A percentile compares a stretch with the other conserved stretches of the same genome.
Evolutionary conservation across 345 rosid genomes (phyloP).

Genomic region (Barbarea vulgaris): DNA sequence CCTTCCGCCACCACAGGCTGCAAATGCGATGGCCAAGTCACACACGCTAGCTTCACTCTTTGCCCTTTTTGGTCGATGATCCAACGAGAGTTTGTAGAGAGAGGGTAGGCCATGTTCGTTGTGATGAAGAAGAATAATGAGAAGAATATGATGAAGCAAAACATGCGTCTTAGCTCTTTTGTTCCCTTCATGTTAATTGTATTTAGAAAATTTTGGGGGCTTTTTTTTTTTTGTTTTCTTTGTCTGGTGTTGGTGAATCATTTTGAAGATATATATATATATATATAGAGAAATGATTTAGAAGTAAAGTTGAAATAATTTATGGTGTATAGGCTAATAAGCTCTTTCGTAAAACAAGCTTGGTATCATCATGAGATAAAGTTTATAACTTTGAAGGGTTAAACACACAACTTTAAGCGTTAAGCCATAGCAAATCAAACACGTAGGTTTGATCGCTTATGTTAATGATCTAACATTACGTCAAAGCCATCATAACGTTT

Average conservation of each 20-base stretch:
- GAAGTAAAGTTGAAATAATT: not conserved
- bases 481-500: not conserved
- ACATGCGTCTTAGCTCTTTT: conserved; percentile 12
- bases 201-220: not conserved
- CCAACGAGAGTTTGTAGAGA: conserved; percentile 61
- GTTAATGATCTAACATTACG: not conserved
- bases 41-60: conserved; percentile 71
- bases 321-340: not conserved
- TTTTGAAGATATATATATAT: not conserved
- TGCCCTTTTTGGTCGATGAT: conserved; percentile 48
- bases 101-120: conserved; percentile 42
- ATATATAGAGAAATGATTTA: too few relatives aligned
- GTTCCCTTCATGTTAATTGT: conserved; percentile 26
- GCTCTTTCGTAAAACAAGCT: not conserved
- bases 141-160: conserved; percentile 6
- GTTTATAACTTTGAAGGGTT: not conserved
- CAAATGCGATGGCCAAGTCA: conserved; percentile 68
- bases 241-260: conserved; percentile 29
- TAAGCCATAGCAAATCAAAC: not conserved
- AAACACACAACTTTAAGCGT: not conserved
- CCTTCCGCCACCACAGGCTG: conserved; percentile 72
- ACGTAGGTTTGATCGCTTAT: not conserved
- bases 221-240: not conserved
- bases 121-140: conserved; percentile 5
- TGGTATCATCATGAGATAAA: not conserved